Evolutionary conservation across 2,329 filamentous ascomycete species (phyloP), one percentile per base, ranked within the genome.

Genomic region (Pseudogymnoascus pannorum): DNA sequence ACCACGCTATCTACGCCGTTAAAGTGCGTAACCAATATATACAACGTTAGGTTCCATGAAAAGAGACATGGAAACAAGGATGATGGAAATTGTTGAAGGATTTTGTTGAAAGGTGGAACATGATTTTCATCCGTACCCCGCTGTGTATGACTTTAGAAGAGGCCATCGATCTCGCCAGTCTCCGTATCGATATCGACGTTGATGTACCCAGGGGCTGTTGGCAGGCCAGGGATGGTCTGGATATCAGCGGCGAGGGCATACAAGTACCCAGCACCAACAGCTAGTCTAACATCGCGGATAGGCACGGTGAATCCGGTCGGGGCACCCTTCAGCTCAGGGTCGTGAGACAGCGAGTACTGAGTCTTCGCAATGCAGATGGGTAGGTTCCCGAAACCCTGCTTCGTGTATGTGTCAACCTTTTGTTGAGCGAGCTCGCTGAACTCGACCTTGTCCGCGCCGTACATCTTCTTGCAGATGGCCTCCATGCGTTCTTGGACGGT

Each of bases 291-390:
- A 72, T 99, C 94, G 63, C 93, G 82, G 68, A 99, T 96, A 1
- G 94, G 94, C 5, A 99, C 86, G 0, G 91, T 95, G 76, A 97
- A 99, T 63, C 93, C 94, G 3, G 87, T 90, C 22, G 94, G 94
- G 7, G 94, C 94, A 65, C 94, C 94, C 83, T 99, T 99, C 69
- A 97, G 81, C 9, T 89, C 86, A 2, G 93, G 88, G 74, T 99
- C 92, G 75, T 97, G 93, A 62, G 89, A 94, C 57, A 99, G 82
- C 33, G 91, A 96, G 79, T 99, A 99, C 76, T 99, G 94, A 12
- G 94, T 99, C 86, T 99, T 99, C 65, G 94, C 94, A 66, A 97
- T 85, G 75, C 94, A 99, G 72, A 97, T 96, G 35, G 94, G 94
- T 66, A 99, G 79, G 75, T 96, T 91, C 20, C 88, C 89, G 70